phyloP scores from a whole-genome alignment of 345 rosid genomes.

The Populus pruinosa region DNA sequence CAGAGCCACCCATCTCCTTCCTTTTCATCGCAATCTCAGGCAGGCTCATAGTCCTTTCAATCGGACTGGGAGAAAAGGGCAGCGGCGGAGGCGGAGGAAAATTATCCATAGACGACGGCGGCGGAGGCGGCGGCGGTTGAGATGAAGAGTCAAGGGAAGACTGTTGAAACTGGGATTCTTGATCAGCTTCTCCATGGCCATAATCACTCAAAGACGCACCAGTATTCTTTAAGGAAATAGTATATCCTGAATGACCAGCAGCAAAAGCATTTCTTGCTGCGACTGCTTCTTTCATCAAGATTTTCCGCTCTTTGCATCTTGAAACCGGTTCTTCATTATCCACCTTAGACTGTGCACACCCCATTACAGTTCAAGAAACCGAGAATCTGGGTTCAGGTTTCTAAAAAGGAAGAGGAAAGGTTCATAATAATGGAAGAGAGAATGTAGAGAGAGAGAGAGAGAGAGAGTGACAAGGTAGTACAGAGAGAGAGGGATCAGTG shows the following conservation, averaged over 20 bases:
- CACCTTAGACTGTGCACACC: slow-evolving; percentile 85
- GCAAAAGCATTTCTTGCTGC: slow-evolving; percentile 77
- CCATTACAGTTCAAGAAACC: slow-evolving; percentile 39
- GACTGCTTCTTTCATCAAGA: slow-evolving; percentile 82
- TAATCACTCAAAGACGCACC: slow-evolving; percentile 93
- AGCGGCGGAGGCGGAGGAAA: slow-evolving; percentile 82
- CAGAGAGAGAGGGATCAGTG: slow-evolving; percentile 1
- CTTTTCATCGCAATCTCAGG: slow-evolving; percentile 35
- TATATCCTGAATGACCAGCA: slow-evolving; percentile 71
- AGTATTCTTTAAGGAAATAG: slow-evolving; percentile 66
- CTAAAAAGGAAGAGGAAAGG: not conserved
- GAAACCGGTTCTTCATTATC: slow-evolving; percentile 86
- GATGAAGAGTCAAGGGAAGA: slow-evolving; percentile 9
- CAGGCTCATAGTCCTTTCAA: slow-evolving; percentile 66
- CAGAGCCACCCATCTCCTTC: slow-evolving; percentile 28
- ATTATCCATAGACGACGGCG: slow-evolving; percentile 48
- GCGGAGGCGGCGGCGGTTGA: slow-evolving; percentile 30
- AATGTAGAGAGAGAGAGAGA: slow-evolving; percentile 7
- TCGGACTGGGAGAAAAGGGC: slow-evolving; percentile 82
- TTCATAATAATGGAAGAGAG: slow-evolving; percentile 7
- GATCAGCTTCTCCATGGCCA: slow-evolving; percentile 68
- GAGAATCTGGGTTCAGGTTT: not conserved
- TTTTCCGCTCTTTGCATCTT: slow-evolving; percentile 74
- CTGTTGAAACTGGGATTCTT: slow-evolving; percentile 23
- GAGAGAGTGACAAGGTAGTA: slow-evolving; percentile 2